phyloP scores from a whole-genome alignment of 805 yeast species.

The Jamesozyma lodderae region DNA sequence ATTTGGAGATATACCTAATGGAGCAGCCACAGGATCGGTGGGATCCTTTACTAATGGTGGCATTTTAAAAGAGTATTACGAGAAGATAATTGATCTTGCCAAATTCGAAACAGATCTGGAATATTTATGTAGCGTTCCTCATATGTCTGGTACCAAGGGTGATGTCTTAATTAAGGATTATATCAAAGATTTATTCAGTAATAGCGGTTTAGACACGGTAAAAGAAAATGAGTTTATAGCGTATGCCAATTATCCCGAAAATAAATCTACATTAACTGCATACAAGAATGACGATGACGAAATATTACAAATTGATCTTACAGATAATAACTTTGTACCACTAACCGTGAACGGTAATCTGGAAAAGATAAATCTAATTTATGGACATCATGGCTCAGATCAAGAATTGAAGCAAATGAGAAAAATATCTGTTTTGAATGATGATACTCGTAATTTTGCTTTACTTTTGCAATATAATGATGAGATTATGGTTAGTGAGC shows the following conservation, averaged over 20 bases:
- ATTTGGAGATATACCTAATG: slow-evolving; percentile 41
- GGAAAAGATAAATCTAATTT: slow-evolving; percentile 41
- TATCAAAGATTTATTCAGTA: slow-evolving; percentile 46
- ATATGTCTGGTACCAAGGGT: slow-evolving; percentile 80
- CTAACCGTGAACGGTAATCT: slow-evolving; percentile 52
- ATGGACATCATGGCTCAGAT: slow-evolving; percentile 55
- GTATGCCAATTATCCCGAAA: slow-evolving; percentile 54
- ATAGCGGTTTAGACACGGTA: slow-evolving; percentile 43
- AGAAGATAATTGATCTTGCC: slow-evolving; percentile 40
- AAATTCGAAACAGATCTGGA: slow-evolving; percentile 58
- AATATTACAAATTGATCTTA: slow-evolving; percentile 17
- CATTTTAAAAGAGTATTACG: slow-evolving; percentile 39
- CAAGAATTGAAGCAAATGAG: slow-evolving; percentile 42
- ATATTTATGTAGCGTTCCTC: slow-evolving; percentile 70
- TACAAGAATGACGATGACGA: slow-evolving; percentile 20
- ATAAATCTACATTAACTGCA: slow-evolving; percentile 22
- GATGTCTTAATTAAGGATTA: slow-evolving; percentile 61
- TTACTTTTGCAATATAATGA: slow-evolving; percentile 51
- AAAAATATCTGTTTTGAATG: slow-evolving; percentile 11
- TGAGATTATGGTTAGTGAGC: slow-evolving; percentile 41
- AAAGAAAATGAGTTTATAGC: slow-evolving; percentile 36
- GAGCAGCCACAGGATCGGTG: slow-evolving; percentile 29
- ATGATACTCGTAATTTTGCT: slow-evolving; percentile 33
- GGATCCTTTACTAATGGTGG: slow-evolving; percentile 51
- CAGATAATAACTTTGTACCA: slow-evolving; percentile 50